Evolutionary conservation across 2,329 filamentous ascomycete species (phyloP), one percentile per base, ranked within the genome.

Genomic region (Microascus cirrosus): DNA sequence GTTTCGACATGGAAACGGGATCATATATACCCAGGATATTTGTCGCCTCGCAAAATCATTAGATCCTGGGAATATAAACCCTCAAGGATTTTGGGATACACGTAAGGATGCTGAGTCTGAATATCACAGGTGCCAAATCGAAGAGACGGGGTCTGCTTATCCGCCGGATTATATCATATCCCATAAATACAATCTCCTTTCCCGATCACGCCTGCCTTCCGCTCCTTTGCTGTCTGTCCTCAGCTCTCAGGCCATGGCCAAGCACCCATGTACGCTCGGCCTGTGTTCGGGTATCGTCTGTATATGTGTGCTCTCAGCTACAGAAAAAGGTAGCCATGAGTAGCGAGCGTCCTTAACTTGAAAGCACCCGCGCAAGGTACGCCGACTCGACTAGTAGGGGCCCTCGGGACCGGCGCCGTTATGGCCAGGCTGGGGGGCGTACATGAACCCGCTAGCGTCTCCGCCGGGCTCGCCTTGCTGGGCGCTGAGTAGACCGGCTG

Each of bases 341-440:
- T 48, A 18, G n/a, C 15, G 42, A 48, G 8, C 42, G 20, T 48
- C 15, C 42, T 48, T 20, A 12, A 48, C 42, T 50, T 12, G 22
- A 22, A 20, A 50, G n/a, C 2, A 8, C 4, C 45, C 45, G 18
- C n/a, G 45, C 6, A 2, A 12, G n/a, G 18, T 11, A 20, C n/a
- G 45, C 45, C n/a, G 20, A 4, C 20, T 22, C 45, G 61, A 61
- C 68, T 75, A 81, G 66, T 81, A 84, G 54, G 74, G 74, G 35
- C 83, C 81, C 53, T 72, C 74, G 52, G 74, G 69, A 25, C 73
- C 70, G n/a, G 80, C 73, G 42, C 82, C 83, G 65, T 85, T 85
- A 63, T 85, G 82, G 32, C 77, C 77, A 39, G 74, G 67, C 63
- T 82, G 78, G n/a, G 73, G 70, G 34, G 70, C 70, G 65, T 83